Base-by-base conservation (phyloP, 257 asterid species). In the Penstemon newberryi region DNA sequence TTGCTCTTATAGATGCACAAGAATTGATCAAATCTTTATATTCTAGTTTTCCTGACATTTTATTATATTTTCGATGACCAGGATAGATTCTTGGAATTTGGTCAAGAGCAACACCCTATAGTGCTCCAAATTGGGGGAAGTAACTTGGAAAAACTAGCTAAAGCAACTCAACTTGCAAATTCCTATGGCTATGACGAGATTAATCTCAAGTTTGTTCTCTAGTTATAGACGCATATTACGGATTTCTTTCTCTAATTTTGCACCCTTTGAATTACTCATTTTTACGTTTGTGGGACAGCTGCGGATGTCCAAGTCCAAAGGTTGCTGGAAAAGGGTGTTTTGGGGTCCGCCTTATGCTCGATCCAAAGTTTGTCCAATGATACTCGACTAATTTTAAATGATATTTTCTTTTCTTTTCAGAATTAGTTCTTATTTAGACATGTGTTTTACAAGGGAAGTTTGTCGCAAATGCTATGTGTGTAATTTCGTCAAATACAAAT, bases 311-410 rank as follows among this genome's bases (percentile, higher is more conserved):
- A 62, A 90, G 97, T 67, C 89, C 96, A 3, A 93, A 80, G 79
- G 97, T 90, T 74, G 98, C 97, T 81, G 96, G 98, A 68, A 89
- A 93, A 79, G 98, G 98, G 69, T 93, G 98, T 76, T 93, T 93
- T 55, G 97, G 98, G 47, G 97, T 77, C 70, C 89, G 94, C 53
- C 90, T 86, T 71, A 93, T 93, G 98, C 96, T 90, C 79, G 95
- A 90, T 70, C 98, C 98, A 65, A 85, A 93, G 97, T 97, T 93
- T 77, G 90, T 70, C 25, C 19, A 41, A 42, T 69, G 66, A 68
- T 69, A 51, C 59, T 65, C 64, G 49, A 46, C 63, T 65, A 40
- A 45, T 66, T 53, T 60, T 62, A 44, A 25, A 53, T 36, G 52
- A 36, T 55, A 33, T 65, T 50, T 36, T 25, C 2, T 25, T 25